Conservation (phyloP, 306 rosid genomes). For the Spatholobus suberectus region DNA sequence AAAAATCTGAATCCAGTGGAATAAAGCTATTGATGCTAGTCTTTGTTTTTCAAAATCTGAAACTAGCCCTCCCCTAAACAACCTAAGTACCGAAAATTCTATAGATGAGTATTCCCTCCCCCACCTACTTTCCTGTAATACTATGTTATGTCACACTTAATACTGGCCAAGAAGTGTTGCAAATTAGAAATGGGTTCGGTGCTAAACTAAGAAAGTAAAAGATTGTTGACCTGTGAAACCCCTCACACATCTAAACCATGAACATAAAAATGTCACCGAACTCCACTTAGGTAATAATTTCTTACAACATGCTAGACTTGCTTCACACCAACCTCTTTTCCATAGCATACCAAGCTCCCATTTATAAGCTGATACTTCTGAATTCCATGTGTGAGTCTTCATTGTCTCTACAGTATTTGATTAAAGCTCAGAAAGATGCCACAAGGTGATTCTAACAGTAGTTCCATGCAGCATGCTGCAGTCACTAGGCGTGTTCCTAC, state of each 20-base stretch:
- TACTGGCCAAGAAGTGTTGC: neutral
- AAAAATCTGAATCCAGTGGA: neutral
- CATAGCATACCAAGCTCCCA: constrained; percentile 42
- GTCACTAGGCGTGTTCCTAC: constrained; percentile 58
- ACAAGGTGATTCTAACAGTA: constrained; percentile 47
- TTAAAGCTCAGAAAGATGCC: constrained; percentile 54
- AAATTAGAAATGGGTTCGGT: constrained; percentile 49
- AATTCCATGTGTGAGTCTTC: constrained; percentile 39
- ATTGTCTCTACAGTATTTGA: constrained; percentile 20
- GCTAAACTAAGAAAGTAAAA: constrained; percentile 44
- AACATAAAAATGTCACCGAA: constrained; percentile 49
- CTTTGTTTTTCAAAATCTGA: neutral
- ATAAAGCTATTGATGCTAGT: neutral
- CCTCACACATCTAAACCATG: constrained; percentile 55
- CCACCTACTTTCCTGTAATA: neutral
- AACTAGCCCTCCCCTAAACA: neutral
- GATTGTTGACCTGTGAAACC: constrained; percentile 43
- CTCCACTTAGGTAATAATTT: constrained; percentile 46
- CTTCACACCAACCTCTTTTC: constrained; percentile 71
- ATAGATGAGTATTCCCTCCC: neutral
- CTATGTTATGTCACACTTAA: neutral
- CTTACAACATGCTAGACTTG: constrained; percentile 59
- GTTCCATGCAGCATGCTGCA: constrained; percentile 27
- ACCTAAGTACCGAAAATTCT: neutral
- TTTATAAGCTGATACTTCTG: constrained; percentile 44